phyloP scores from a whole-genome alignment of 495 filamentous ascomycete genomes.

The Penicillium canariense region DNA sequence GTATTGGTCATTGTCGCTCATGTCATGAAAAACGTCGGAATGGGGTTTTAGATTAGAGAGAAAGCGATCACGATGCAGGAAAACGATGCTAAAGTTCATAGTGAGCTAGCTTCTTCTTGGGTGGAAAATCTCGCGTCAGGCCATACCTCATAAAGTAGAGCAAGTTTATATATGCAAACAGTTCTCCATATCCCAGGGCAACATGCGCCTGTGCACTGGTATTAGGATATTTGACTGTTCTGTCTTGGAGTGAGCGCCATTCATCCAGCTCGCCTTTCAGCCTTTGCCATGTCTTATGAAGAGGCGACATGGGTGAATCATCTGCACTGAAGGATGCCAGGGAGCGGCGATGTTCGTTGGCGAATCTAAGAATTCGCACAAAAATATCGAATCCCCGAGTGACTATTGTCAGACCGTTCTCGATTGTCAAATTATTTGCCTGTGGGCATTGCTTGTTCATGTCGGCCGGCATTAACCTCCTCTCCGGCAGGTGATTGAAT shows the following conservation, averaged over 20 bases:
- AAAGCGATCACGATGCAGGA: constrained; percentile 43
- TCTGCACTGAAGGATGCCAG: constrained; percentile 20
- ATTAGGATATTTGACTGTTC: constrained; percentile 37
- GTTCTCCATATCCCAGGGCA: constrained; percentile 40
- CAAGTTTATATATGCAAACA: constrained; percentile 47
- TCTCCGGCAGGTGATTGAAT: constrained; percentile 29
- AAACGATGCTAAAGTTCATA: constrained; percentile 32
- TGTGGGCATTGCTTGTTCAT: constrained; percentile 27
- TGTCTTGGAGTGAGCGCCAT: constrained; percentile 42
- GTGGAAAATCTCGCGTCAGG: too few relatives aligned
- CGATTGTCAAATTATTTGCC: constrained; percentile 31
- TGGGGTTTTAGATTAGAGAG: constrained; percentile 34
- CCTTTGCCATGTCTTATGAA: constrained; percentile 30
- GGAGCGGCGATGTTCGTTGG: constrained; percentile 41
- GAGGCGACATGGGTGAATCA: constrained; percentile 14
- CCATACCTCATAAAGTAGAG: constrained; percentile 45
- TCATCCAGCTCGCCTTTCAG: constrained; percentile 43
- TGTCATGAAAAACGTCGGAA: constrained; percentile 26
- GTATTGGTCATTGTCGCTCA: constrained; percentile 17
- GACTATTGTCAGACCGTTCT: constrained; percentile 40
- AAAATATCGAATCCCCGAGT: constrained; percentile 47
- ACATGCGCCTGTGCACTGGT: constrained; percentile 44
- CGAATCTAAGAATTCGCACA: constrained; percentile 43
- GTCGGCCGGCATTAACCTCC: constrained; percentile 37
- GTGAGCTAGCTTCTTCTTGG: neutral